phyloP scores from a whole-genome alignment of 768 basidiomycete species.

The Lactarius tabidus region DNA sequence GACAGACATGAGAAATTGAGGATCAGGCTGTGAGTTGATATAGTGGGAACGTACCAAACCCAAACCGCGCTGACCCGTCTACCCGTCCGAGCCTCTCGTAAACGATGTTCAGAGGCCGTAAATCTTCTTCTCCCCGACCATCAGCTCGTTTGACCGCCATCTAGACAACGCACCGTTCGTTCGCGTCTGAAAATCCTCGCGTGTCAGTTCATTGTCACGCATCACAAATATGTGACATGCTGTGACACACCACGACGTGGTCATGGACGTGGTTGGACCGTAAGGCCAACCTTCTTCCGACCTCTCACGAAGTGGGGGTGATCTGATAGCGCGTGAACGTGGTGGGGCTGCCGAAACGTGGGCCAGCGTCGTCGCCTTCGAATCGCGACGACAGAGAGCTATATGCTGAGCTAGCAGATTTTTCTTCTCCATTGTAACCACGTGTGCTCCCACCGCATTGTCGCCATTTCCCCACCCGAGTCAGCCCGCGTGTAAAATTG shows the following conservation, averaged over 20 bases:
- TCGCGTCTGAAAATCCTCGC: neutral
- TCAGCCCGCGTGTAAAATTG: conserved; percentile 8
- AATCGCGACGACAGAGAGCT: neutral
- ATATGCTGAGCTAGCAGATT: neutral
- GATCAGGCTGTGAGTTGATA: conserved; percentile 16
- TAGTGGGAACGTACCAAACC: conserved; percentile 44
- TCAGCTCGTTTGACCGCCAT: conserved; percentile 33
- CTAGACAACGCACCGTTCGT: neutral
- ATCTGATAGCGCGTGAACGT: neutral
- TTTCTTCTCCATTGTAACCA: neutral
- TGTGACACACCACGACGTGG: neutral
- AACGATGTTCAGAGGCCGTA: conserved; percentile 40
- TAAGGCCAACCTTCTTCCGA: neutral
- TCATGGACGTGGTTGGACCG: neutral
- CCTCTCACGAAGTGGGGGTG: neutral
- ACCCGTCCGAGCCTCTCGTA: conserved; percentile 65
- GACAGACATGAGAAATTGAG: neutral
- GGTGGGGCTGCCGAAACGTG: neutral
- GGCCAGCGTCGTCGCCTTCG: neutral
- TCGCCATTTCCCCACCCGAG: conserved; percentile 13
- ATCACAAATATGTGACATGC: neutral
- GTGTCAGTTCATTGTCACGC: neutral
- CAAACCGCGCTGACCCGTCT: conserved; percentile 74
- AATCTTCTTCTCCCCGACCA: conserved; percentile 35
- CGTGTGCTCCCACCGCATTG: neutral